A percentile compares a stretch with the other conserved stretches of the same genome.
These are phyloP conservation scores for Eragrostis tef DNA, from an alignment of 202 grass and related monocot genomes.

Conservation along the genomic window DNA sequence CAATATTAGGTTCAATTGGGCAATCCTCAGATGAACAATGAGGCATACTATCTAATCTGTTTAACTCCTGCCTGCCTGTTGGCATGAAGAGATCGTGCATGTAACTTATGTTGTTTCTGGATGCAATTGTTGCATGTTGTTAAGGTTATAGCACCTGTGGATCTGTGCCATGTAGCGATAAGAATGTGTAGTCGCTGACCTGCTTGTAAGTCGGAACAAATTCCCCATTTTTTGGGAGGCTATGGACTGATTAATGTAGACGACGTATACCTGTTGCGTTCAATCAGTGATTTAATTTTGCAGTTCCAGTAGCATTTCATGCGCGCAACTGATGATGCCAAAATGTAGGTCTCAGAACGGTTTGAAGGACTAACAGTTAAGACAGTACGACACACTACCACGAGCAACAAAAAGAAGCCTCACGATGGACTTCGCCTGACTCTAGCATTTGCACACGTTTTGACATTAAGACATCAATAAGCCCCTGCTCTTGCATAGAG, in stretches of 20 bases:
- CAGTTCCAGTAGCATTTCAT: background rate
- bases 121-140: constrained; percentile 36
- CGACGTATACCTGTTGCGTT: background rate
- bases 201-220: constrained; percentile 10
- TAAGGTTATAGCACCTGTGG: constrained; percentile 18
- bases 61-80: constrained; percentile 43
- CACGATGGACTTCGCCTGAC: too few relatives aligned
- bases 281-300: background rate
- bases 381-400: too few relatives aligned
- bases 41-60: constrained; percentile 47
- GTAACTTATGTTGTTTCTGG: constrained; percentile 21
- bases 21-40: constrained; percentile 39
- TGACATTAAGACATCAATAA: too few relatives aligned
- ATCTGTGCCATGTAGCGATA: background rate
- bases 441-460: too few relatives aligned
- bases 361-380: too few relatives aligned
- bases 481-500: too few relatives aligned
- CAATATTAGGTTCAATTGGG: constrained; percentile 37
- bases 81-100: constrained; percentile 9
- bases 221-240: background rate
- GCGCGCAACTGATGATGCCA: background rate
- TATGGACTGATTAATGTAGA: constrained; percentile 27
- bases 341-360: background rate
- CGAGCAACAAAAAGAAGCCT: too few relatives aligned
- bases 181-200: constrained; percentile 28